Conservation (phyloP, 2,329 filamentous ascomycete species). For the Aspergillus ruber region DNA sequence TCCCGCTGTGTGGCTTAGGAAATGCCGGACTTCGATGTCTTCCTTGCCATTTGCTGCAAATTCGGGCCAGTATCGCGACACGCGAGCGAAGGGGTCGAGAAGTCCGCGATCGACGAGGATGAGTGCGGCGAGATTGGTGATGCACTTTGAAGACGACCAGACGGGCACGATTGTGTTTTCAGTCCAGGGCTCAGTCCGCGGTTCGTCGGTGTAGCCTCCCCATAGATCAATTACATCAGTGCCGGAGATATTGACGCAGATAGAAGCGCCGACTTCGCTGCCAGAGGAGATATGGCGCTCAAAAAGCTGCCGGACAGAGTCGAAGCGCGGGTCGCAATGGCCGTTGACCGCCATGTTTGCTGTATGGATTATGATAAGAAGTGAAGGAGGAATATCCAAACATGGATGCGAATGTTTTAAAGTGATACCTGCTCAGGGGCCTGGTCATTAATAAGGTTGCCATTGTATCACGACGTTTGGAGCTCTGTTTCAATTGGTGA, state of each 20-base stretch:
- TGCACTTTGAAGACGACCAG: constrained; percentile 38
- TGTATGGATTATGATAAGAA: background rate
- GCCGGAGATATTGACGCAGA: constrained; percentile 39
- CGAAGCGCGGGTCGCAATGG: constrained; percentile 32
- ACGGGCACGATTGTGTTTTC: constrained; percentile 37
- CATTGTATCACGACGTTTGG: no score
- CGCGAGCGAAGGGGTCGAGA: constrained; percentile 31
- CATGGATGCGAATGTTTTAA: no score
- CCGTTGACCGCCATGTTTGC: constrained; percentile 28
- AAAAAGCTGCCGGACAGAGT: constrained; percentile 28
- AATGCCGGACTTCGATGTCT: constrained; percentile 34
- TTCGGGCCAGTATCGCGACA: constrained; percentile 43
- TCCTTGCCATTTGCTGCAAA: constrained; percentile 40
- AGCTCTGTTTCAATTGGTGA: no score
- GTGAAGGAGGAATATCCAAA: background rate
- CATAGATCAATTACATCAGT: constrained; percentile 40
- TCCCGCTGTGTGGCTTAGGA: constrained; percentile 37
- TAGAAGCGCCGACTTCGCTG: constrained; percentile 41
- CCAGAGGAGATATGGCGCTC: constrained; percentile 30
- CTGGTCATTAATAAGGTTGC: no score
- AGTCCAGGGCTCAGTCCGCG: constrained; percentile 29
- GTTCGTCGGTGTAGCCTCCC: constrained; percentile 35
- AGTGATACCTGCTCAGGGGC: no score
- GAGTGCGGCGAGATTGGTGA: constrained; percentile 32
- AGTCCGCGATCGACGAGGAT: constrained; percentile 37